phyloP scores from a whole-genome alignment of 1,139 yeast species.

The Magnusiomyces sp. region DNA sequence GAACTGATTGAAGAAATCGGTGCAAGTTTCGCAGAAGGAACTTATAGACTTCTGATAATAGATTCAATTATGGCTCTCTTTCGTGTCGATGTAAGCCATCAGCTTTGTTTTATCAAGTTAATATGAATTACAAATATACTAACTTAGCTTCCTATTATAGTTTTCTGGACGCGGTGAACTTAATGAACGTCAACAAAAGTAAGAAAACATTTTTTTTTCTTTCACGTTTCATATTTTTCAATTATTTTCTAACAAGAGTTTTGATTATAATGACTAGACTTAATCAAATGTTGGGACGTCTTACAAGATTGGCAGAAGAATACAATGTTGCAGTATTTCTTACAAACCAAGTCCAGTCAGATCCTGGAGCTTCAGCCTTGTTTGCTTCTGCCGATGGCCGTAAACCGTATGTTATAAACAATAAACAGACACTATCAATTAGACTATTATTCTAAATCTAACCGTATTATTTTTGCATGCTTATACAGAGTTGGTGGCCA shows the following conservation, averaged over 20 bases:
- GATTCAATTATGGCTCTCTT: conserved; percentile 59
- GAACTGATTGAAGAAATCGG: conserved; percentile 49
- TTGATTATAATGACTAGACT: conserved; percentile 28
- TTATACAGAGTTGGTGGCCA: conserved; percentile 61
- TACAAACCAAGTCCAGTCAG: conserved; percentile 60
- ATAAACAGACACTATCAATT: too few species aligned
- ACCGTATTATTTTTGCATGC: conserved; percentile 17
- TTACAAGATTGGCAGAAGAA: conserved; percentile 50
- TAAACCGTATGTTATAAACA: conserved; percentile 47
- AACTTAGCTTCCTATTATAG: background rate
- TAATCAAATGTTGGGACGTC: conserved; percentile 47
- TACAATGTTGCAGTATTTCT: conserved; percentile 51
- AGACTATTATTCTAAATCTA: conserved; percentile 6
- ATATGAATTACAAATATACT: background rate
- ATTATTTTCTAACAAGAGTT: too few species aligned
- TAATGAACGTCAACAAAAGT: conserved; percentile 51
- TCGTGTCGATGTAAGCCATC: conserved; percentile 40
- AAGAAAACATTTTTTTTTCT: too few species aligned
- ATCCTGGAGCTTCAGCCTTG: conserved; percentile 57
- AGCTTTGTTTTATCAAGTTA: background rate
- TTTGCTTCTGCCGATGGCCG: conserved; percentile 60
- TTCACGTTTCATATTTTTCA: too few species aligned
- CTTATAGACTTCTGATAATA: conserved; percentile 39
- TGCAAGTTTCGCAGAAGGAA: conserved; percentile 42
- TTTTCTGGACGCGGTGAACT: conserved; percentile 53